A percentile compares a stretch with the other conserved stretches of the same genome.
These are phyloP conservation scores for Xylogone sp. DNA, from an alignment of 2,329 filamentous ascomycete species.

Conservation along the genomic window DNA sequence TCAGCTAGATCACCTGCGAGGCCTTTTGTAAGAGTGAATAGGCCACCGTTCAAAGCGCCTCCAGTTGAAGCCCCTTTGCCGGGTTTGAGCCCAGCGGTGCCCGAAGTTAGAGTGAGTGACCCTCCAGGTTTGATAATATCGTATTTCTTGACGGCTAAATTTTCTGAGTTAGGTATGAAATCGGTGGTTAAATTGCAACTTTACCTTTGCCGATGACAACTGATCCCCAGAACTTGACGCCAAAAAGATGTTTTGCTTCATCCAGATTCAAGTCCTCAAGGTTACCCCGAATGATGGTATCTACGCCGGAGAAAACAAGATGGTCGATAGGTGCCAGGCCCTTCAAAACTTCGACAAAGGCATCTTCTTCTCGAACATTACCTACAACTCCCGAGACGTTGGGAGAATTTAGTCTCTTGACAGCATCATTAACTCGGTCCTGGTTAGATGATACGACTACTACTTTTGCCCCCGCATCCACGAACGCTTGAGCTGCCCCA, in stretches of 20 bases:
- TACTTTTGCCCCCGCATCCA: constrained; percentile 32
- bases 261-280: constrained; percentile 30
- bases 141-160: constrained; percentile 30
- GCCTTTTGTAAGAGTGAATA: constrained; percentile 48
- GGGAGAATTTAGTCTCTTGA: constrained; percentile 20
- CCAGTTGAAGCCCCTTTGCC: constrained; percentile 33
- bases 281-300: constrained; percentile 34
- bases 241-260: constrained; percentile 32
- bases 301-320: constrained; percentile 34
- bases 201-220: constrained; percentile 31
- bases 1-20: constrained; percentile 54
- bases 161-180: neutral
- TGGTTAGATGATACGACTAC: constrained; percentile 32
- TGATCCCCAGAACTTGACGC: constrained; percentile 38
- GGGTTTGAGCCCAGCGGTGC: constrained; percentile 31
- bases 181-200: neutral
- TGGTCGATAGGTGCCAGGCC: constrained; percentile 33
- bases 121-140: constrained; percentile 33
- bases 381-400: constrained; percentile 27
- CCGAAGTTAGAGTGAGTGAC: constrained; percentile 34
- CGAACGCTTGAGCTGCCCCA: constrained; percentile 32
- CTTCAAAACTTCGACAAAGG: constrained; percentile 28
- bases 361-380: constrained; percentile 31
- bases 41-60: constrained; percentile 34
- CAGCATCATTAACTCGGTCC: constrained; percentile 27